A percentile compares a stretch with the other conserved stretches of the same genome.
Evolutionary conservation across 1,284 basidiomycete species (phyloP).

Genomic region (Phylloporus sp.): DNA sequence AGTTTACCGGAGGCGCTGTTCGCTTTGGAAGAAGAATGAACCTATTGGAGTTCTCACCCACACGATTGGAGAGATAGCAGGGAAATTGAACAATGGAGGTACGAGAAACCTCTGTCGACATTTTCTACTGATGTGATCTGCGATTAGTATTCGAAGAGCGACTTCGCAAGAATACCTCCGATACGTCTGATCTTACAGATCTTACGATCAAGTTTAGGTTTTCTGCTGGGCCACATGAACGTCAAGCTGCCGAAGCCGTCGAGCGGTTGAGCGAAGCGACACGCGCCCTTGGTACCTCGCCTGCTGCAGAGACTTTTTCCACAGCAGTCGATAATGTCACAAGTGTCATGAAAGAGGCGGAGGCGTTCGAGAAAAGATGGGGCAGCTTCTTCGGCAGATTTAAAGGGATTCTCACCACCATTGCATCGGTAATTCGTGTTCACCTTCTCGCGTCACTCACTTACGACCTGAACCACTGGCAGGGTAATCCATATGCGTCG

Average conservation of each 20-base stretch:
- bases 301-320: too few species aligned
- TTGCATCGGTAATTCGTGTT: not conserved
- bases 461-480: too few species aligned
- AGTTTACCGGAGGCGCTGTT: slow-evolving; percentile 7
- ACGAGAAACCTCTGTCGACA: not conserved
- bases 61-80: not conserved
- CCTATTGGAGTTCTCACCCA: not conserved
- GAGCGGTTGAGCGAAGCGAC: too few species aligned
- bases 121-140: slow-evolving; percentile 3
- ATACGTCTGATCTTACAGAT: not conserved
- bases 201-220: too few species aligned
- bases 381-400: not conserved
- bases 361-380: too few species aligned
- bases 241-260: not conserved
- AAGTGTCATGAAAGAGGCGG: too few species aligned
- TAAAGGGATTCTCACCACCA: not conserved
- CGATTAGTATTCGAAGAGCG: not conserved
- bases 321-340: too few species aligned
- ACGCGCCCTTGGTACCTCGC: too few species aligned
- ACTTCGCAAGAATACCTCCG: not conserved
- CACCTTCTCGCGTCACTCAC: too few species aligned
- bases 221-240: not conserved
- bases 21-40: not conserved
- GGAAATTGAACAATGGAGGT: slow-evolving; percentile 7
- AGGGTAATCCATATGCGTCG: not conserved